Percentiles rank a stretch among this genome's conserved stretches.
Conservation (phyloP, 2,329 filamentous ascomycete genomes). For the Alternaria burnsii region DNA sequence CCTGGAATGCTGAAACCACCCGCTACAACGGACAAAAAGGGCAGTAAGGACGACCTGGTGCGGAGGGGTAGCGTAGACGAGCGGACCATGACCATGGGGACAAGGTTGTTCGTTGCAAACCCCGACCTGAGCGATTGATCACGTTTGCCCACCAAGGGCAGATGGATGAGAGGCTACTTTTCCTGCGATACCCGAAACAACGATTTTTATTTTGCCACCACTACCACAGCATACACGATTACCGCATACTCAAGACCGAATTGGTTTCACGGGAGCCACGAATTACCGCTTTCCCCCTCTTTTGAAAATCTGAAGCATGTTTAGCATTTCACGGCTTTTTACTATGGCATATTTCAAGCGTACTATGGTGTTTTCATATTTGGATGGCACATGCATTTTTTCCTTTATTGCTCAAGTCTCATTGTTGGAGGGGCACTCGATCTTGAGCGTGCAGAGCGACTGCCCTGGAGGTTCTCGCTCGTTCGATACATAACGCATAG, state of each 20-base stretch:
- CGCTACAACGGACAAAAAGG: conserved; percentile 57
- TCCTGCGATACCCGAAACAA: conserved; percentile 46
- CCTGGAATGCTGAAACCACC: conserved; percentile 55
- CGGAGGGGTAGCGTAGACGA: conserved; percentile 86
- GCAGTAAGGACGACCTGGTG: conserved; percentile 71
- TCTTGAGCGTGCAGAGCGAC: conserved; percentile 3
- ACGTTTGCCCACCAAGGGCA: conserved; percentile 25
- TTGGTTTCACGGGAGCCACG: not conserved
- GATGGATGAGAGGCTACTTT: conserved; percentile 9
- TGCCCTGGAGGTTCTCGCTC: conserved; percentile 14
- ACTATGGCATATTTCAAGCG: not conserved
- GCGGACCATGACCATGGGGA: conserved; percentile 75
- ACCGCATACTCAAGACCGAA: conserved; percentile 1
- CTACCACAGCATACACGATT: conserved; percentile 1
- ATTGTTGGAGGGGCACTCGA: not conserved
- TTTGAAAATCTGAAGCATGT: not conserved
- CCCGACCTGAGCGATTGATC: conserved; percentile 69
- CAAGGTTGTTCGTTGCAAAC: conserved; percentile 84
- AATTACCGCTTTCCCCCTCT: not conserved
- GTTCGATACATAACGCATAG: conserved; percentile 4
- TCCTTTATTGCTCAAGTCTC: conserved; percentile 1
- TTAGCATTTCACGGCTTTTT: conserved; percentile 4
- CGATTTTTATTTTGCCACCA: conserved; percentile 17
- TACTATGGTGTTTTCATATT: conserved; percentile 1
- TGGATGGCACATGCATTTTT: conserved; percentile 3